Evolutionary conservation across 306 rosid species (phyloP), one percentile per base, ranked within the genome.

Genomic region (Pyrus bretschneideri): DNA sequence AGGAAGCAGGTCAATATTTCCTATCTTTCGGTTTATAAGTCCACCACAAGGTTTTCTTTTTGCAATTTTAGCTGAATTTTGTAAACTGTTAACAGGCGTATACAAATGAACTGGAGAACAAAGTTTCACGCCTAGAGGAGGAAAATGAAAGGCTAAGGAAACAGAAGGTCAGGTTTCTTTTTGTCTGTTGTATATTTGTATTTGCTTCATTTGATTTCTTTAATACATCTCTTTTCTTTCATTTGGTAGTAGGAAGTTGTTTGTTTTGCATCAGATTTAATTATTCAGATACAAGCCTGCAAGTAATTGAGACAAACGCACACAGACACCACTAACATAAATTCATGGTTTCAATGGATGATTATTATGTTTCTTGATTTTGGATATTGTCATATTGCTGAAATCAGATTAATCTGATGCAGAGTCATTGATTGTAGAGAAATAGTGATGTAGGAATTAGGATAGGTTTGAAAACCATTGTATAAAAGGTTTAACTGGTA

Each of bases 121-220:
- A 92, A 83, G 98, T 95, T 71, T 85, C 93, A 0, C 90, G 85
- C 13, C 81, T 92, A 77, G 97, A 92, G 80, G 97, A 90, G 88
- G 98, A 95, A 80, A 95, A 95, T 45, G 98, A 92, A 85, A 86
- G 82, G 91, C 95, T 95, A 82, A 87, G 92, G 89, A 92, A 85
- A 85, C 90, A 77, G 51, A 88, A 89, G 98, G 98, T 95, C 71
- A 72, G 87, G 71, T 83, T 78, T 77, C 79, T 76, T 81, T 74
- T 13, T 54, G 22, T 60, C 62, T 63, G 62, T 54, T 52, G 69
- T 72, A 45, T 67, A 25, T 51, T 74, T 17, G 11, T 67, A 62
- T 76, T 27, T 38, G 23, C 52, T 60, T 63, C 54, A 80, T 78
- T 80, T 63, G 9, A 6, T 60, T 45, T 70, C 71, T 31, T 57